A percentile compares a stretch with the other conserved stretches of the same genome.
Conservation (phyloP, 345 rosid genomes). For the Noccaea bulbosa region DNA sequence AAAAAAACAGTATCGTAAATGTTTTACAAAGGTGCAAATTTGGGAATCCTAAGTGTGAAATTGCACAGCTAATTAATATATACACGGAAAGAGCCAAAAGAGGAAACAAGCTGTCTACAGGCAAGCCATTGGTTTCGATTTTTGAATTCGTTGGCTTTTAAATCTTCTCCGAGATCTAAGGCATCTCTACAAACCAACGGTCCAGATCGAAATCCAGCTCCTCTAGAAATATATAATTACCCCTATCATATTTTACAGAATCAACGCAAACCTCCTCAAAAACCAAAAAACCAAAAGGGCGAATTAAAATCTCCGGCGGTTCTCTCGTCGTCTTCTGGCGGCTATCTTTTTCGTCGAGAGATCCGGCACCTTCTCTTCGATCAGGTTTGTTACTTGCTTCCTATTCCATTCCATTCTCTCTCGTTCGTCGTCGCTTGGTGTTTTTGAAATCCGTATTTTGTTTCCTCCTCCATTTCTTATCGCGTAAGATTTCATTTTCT, state of each 20-base stretch:
- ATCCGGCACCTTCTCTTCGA: conserved; percentile 21
- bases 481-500: conserved; percentile 4
- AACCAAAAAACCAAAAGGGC: background rate
- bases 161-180: conserved; percentile 36
- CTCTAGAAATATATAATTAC: conserved; percentile 6
- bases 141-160: conserved; percentile 28
- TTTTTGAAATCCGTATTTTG: conserved; percentile 9
- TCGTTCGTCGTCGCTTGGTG: background rate
- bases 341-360: conserved; percentile 25
- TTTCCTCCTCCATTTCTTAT: background rate
- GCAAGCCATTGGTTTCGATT: conserved; percentile 8
- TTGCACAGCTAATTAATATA: conserved; percentile 40
- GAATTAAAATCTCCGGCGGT: conserved; percentile 1
- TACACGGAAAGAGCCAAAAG: conserved; percentile 29
- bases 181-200: conserved; percentile 33
- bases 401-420: background rate
- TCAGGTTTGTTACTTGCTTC: conserved; percentile 13
- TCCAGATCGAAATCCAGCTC: conserved; percentile 15
- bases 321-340: conserved; percentile 31
- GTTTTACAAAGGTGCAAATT: no score
- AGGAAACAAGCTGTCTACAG: conserved; percentile 32
- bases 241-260: background rate
- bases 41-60: background rate
- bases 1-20: background rate
- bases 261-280: background rate